phyloP scores from a whole-genome alignment of 2,329 filamentous ascomycete genomes.

The Diaporthe amygdali region DNA sequence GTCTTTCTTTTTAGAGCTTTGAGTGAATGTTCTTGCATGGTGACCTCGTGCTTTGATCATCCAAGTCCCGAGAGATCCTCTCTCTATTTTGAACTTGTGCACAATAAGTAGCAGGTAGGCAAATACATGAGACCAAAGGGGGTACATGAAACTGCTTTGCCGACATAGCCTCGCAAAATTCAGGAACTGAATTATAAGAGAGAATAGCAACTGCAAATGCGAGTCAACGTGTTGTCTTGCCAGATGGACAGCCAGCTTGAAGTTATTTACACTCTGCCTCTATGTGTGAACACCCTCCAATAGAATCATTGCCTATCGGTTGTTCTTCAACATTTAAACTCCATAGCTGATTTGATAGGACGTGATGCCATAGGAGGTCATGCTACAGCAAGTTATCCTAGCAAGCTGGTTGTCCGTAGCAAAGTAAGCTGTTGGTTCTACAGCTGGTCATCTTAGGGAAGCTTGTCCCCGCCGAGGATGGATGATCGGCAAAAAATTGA shows the following conservation, averaged over 20 bases:
- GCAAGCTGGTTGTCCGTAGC: too few species aligned
- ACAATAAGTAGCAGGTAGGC: too few species aligned
- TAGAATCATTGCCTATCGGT: too few species aligned
- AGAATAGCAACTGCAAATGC: neutral
- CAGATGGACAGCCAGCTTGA: neutral
- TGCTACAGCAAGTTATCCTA: too few species aligned
- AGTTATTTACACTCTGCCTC: neutral
- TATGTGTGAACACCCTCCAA: too few species aligned
- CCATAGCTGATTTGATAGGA: too few species aligned
- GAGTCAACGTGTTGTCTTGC: neutral
- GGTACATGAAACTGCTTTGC: neutral
- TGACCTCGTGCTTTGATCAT: neutral
- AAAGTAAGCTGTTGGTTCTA: too few species aligned
- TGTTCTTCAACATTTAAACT: too few species aligned
- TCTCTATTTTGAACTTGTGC: too few species aligned
- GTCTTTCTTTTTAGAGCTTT: too few species aligned
- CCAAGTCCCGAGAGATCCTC: neutral
- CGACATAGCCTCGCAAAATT: neutral
- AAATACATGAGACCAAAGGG: neutral
- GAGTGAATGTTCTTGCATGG: neutral
- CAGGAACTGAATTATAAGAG: neutral
- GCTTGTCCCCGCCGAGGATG: neutral
- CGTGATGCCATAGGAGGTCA: too few species aligned
- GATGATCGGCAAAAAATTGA: slow-evolving; percentile 2
- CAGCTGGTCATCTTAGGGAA: too few species aligned